Base-by-base conservation (phyloP, 192 early-diverging fungal species). In the Coemansia sp. region DNA sequence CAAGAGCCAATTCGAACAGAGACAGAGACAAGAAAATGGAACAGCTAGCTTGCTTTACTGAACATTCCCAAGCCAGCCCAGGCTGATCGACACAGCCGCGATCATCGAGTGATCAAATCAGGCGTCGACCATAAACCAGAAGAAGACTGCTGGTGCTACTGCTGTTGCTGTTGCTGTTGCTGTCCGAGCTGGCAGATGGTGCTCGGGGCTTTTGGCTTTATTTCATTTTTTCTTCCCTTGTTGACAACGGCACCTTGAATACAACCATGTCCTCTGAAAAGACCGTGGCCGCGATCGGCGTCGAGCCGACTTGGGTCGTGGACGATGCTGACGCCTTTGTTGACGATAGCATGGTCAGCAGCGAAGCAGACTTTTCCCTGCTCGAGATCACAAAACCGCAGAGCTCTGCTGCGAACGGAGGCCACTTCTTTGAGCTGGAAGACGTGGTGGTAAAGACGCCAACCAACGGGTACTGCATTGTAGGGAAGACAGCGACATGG, bases 301-400 rank as follows among this genome's bases (percentile, higher is more conserved):
- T 75, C 3, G 71, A 69, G 61, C 75, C 83, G 2, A 11, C 51
- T 18, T 30, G 30, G 7, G 10, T 56, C 6, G 57, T 69, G 17
- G 40, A 30, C 1, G 83, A 84, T 29, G 66, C 71, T 25, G 69
- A 76, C 40, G 48, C 18, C 6, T 79, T 61, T 56, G 63, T 72
- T 12, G 22, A 34, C 1, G 56, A 34, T 18, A 56, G 20, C 31
- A 67, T 72, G 66, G 42, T 36, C 5, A 62, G 33, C 40, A 48
- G 40, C 16, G 62, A 61, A 25, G 78, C 73, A 0, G 78, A 80
- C 60, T 80, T 80, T 69, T 63, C 59, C 12, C 45, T 75, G 5
- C 34, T 80, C 31, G 65, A 64, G 1, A 61, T 77, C 34, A 34
- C 66, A 0, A 38, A 54, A 25, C 30, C 62, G 18, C 56, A 25